phyloP scores from a whole-genome alignment of 495 filamentous ascomycete species.

The Mytilinidion resinicola region DNA sequence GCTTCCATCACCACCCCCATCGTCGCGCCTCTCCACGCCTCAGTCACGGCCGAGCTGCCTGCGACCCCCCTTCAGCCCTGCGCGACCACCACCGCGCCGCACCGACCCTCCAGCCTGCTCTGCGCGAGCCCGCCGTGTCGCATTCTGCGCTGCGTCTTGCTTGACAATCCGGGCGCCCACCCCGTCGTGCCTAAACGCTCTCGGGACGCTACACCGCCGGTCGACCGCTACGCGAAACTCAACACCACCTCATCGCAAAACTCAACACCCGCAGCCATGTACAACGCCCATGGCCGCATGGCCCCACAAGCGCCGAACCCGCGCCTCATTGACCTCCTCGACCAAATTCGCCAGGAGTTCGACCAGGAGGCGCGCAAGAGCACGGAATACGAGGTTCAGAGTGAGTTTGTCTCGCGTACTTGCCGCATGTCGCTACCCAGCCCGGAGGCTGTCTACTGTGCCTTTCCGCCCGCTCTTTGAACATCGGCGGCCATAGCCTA shows the following conservation, averaged over 20 bases:
- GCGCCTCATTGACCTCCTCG: slow-evolving; percentile 84
- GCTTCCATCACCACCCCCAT: background rate
- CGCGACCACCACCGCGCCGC: background rate
- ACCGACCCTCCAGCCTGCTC: background rate
- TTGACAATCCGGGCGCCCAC: background rate
- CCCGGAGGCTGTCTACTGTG: background rate
- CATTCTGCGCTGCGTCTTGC: slow-evolving; percentile 1
- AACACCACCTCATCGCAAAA: background rate
- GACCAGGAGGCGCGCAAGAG: slow-evolving; percentile 69
- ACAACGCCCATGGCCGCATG: slow-evolving; percentile 73
- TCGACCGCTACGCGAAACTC: background rate
- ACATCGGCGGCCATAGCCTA: background rate
- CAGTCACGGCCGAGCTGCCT: background rate
- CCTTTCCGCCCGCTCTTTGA: slow-evolving; percentile 1
- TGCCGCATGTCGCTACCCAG: background rate
- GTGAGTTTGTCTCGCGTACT: slow-evolving; percentile 51
- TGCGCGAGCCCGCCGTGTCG: slow-evolving; percentile 4
- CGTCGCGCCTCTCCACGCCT: background rate
- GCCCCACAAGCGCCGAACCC: slow-evolving; percentile 56
- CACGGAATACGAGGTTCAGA: slow-evolving; percentile 80
- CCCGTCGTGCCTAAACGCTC: background rate
- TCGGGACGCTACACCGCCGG: background rate
- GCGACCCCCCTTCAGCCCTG: slow-evolving; percentile 16
- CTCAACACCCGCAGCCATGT: slow-evolving; percentile 54
- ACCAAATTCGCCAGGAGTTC: slow-evolving; percentile 84